A percentile compares a stretch with the other conserved stretches of the same genome.
phyloP scores from a whole-genome alignment of 1,284 basidiomycete genomes.

The Thelephora terrestris region DNA sequence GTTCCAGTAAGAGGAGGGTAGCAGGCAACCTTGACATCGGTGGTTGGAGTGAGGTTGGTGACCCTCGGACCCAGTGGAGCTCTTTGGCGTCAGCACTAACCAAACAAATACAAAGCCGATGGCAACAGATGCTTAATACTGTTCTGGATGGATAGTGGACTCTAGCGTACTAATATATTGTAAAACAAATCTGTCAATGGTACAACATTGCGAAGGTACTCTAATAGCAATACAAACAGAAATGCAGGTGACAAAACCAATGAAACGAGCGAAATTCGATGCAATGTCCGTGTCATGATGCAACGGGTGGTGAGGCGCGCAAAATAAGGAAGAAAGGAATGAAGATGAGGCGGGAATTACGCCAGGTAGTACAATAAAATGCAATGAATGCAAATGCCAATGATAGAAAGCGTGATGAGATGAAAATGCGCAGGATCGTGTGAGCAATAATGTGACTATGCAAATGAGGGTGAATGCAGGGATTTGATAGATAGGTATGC shows the following conservation, averaged over 20 bases:
- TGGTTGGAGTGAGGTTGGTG: too few relatives aligned
- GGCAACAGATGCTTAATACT: too few relatives aligned
- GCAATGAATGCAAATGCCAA: neutral
- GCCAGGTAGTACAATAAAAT: conserved; percentile 6
- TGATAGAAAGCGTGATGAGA: neutral
- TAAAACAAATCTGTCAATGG: too few relatives aligned
- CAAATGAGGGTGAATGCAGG: neutral
- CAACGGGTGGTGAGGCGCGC: conserved; percentile 1
- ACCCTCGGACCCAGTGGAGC: too few relatives aligned
- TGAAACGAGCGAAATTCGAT: neutral
- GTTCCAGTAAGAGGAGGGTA: too few relatives aligned
- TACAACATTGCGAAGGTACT: too few relatives aligned
- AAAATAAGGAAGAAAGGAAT: neutral
- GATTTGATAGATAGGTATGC: neutral
- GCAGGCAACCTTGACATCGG: too few relatives aligned
- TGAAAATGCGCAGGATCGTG: conserved; percentile 2
- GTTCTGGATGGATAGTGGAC: too few relatives aligned
- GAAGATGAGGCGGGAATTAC: conserved; percentile 1
- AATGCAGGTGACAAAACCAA: neutral
- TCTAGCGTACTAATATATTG: too few relatives aligned
- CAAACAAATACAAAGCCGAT: too few relatives aligned
- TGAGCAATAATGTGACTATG: conserved; percentile 1
- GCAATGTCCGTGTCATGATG: neutral
- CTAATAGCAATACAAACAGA: too few relatives aligned
- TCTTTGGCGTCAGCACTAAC: too few relatives aligned